phyloP scores from a whole-genome alignment of 257 asterid genomes.

The Henckelia pumila region DNA sequence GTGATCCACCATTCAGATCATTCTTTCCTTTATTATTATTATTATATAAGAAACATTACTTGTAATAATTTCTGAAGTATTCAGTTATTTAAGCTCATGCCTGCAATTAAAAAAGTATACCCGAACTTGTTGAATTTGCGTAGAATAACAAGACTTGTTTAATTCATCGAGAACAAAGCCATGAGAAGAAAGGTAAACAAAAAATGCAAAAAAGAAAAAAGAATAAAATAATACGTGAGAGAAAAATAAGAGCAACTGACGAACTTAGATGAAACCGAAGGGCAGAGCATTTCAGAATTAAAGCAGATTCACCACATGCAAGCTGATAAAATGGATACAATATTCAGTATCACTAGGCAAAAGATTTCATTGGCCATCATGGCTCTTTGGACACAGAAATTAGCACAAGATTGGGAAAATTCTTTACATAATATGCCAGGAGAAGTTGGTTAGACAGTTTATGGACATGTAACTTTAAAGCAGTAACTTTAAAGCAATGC shows the following conservation, averaged over 20 bases:
- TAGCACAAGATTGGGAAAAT: background rate
- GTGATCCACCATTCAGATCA: slow-evolving; percentile 13
- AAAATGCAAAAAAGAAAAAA: no score
- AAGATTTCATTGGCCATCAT: no score
- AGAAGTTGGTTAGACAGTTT: background rate
- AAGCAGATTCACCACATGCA: background rate
- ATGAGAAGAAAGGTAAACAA: background rate
- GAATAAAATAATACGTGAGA: background rate
- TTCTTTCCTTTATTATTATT: slow-evolving; percentile 15
- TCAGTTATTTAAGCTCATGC: background rate
- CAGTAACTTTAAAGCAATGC: background rate
- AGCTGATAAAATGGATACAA: background rate
- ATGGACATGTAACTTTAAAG: background rate
- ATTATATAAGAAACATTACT: background rate
- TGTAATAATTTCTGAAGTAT: background rate
- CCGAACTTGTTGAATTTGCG: background rate
- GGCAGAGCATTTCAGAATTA: background rate
- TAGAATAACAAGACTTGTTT: background rate
- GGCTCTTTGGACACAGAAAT: no score
- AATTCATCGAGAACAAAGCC: background rate
- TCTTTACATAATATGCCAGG: background rate
- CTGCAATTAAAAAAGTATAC: background rate
- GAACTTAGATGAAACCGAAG: no score
- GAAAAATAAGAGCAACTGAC: background rate
- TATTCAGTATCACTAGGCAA: background rate